Percentiles rank a stretch among this genome's conserved stretches.
phyloP scores from a whole-genome alignment of 148 eudicot genomes.

The Vaccinium corymbosum region DNA sequence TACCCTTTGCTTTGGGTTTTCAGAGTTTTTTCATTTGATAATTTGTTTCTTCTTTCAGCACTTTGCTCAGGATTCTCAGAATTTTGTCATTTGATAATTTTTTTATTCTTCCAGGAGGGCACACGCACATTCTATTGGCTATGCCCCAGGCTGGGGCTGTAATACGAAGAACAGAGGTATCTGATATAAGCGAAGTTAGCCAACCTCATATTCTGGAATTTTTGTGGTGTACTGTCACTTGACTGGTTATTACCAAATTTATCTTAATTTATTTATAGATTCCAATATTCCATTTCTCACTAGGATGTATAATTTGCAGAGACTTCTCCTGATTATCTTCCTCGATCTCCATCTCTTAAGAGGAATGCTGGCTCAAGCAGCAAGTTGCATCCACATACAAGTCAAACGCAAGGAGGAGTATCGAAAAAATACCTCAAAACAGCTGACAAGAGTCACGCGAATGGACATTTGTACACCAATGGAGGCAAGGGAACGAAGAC shows the following conservation, averaged over 20 bases:
- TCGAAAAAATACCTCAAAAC: conserved; percentile 23
- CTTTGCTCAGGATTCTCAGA: not conserved
- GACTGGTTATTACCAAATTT: not conserved
- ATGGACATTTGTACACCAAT: conserved; percentile 28
- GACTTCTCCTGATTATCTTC: conserved; percentile 41
- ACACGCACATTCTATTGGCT: conserved; percentile 75
- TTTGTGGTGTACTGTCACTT: not conserved
- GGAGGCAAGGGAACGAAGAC: conserved; percentile 19
- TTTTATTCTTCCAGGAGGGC: conserved; percentile 42
- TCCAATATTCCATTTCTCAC: not conserved
- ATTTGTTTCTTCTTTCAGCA: conserved; percentile 32
- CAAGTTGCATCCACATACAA: conserved; percentile 18
- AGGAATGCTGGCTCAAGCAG: conserved; percentile 25
- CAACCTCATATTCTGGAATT: not conserved
- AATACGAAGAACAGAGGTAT: conserved; percentile 48
- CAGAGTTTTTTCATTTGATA: conserved; percentile 6
- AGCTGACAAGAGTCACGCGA: conserved; percentile 28
- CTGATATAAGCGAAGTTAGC: not conserved
- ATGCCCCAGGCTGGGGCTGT: conserved; percentile 65
- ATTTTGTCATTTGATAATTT: conserved; percentile 8
- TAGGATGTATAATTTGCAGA: conserved; percentile 33
- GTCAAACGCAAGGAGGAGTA: conserved; percentile 21
- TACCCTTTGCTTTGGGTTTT: not conserved
- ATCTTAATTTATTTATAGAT: not conserved
- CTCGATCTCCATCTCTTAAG: conserved; percentile 30